Base-by-base conservation (phyloP, 306 rosid species). In the Clitoria ternatea region DNA sequence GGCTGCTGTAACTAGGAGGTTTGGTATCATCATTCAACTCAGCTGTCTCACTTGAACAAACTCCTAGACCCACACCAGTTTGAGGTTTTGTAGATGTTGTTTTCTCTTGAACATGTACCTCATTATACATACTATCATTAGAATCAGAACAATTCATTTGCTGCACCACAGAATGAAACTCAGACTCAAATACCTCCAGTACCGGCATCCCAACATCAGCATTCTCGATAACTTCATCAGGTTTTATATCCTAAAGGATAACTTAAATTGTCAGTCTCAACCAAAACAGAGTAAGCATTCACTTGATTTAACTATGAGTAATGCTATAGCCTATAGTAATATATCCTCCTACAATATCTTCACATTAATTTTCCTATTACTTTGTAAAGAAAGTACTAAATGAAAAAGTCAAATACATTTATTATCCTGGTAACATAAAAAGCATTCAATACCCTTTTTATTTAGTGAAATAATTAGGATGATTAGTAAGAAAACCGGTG, bases 1-100 rank as follows among this genome's bases (percentile, higher is more conserved):
- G 70, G 79, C 74, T 70, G 27, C 56, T 50, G 75, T 18, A 53
- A 53, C 85, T 18, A 43, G 84, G 82, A 80, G 61, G 37, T 19
- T 72, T 61, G 64, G 66, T 32, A 29, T 49, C 61, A 77, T 14
- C 50, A 3, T 76, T 66, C 1, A 81, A 78, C 57, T 73, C 84
- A 73, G 35, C 66, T 71, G 84, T 64, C 68, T 78, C 81, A 57
- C 35, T 63, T 29, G 86, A 83, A 81, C 74, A 76, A 14, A 13
- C 68, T 72, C 59, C 74, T 39, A 75, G 73, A 68, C 62, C 79
- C n/a, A 48, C 26, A 61, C 72, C 70, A 9, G 56, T 82, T 68
- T 80, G 81, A 62, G 71, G 29, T 67, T 81, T 79, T 66, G 72
- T 64, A 17, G 49, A 65, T 62, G 72, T 32, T 45, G 36, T 18